Evolutionary conservation across 805 yeast species (phyloP).

Genomic region (Wickerhamiella occidentalis): DNA sequence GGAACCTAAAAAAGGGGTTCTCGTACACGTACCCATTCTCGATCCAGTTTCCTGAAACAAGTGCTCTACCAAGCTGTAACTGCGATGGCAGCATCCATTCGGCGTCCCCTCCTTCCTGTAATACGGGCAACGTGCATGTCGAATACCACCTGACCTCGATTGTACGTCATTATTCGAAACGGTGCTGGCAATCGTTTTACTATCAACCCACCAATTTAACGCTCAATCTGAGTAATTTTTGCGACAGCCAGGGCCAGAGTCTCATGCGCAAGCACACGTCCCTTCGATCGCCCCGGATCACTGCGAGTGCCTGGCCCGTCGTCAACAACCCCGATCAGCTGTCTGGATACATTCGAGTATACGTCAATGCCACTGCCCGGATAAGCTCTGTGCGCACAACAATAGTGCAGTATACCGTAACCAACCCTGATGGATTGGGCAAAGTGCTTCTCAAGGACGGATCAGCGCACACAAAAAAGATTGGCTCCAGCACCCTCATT

Average conservation of each 20-base stretch:
- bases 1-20: background rate
- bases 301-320: conserved; percentile 10
- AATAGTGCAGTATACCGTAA: conserved; percentile 6
- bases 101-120: conserved; percentile 8
- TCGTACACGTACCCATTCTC: conserved; percentile 9
- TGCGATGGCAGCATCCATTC: conserved; percentile 4
- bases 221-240: conserved; percentile 1
- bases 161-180: conserved; percentile 7
- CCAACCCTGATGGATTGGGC: conserved; percentile 9
- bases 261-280: conserved; percentile 10
- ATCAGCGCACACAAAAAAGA: background rate
- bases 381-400: conserved; percentile 1
- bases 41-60: conserved; percentile 10
- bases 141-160: conserved; percentile 10
- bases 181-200: conserved; percentile 11
- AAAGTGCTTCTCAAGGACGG: conserved; percentile 3
- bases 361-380: background rate
- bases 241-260: conserved; percentile 9
- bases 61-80: conserved; percentile 6
- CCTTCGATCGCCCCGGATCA: background rate
- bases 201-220: conserved; percentile 3
- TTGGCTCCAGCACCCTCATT: background rate
- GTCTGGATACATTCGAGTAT: conserved; percentile 2
- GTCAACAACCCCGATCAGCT: conserved; percentile 6
- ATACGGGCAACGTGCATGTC: conserved; percentile 5